phyloP scores from a whole-genome alignment of 495 filamentous ascomycete species.

The Elasticomyces elasticus region DNA sequence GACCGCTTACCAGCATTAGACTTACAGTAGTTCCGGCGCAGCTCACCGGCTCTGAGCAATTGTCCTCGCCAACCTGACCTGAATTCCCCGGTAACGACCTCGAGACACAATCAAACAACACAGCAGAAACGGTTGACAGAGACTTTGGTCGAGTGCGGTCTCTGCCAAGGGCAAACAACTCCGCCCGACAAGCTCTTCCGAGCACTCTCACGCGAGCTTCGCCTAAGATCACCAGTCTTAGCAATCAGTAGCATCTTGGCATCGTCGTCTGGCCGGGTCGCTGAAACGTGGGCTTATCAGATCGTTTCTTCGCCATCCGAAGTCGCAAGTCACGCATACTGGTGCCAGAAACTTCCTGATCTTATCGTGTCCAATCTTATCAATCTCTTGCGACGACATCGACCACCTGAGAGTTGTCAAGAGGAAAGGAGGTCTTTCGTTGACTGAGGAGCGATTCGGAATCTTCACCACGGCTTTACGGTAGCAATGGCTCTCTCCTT shows the following conservation, averaged over 20 bases:
- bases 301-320: conserved; percentile 1
- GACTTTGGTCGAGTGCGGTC: not conserved
- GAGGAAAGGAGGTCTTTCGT: not conserved
- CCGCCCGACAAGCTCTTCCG: not conserved
- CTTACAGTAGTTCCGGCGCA: not conserved
- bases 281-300: conserved; percentile 14
- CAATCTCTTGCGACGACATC: conserved; percentile 11
- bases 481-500: conserved; percentile 33
- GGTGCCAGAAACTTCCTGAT: not conserved
- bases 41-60: not conserved
- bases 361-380: conserved; percentile 19
- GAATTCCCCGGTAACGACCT: not conserved
- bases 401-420: not conserved
- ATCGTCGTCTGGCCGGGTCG: not conserved
- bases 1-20: not conserved
- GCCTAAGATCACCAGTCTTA: not conserved
- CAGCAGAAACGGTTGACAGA: not conserved
- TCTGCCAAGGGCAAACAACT: not conserved
- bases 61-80: not conserved
- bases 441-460: not conserved
- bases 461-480: conserved; percentile 9
- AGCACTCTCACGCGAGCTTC: not conserved
- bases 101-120: not conserved
- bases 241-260: not conserved
- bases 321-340: conserved; percentile 3